Evolutionary conservation across 2,329 filamentous ascomycete species (phyloP).

Genomic region (Fusarium algeriense): DNA sequence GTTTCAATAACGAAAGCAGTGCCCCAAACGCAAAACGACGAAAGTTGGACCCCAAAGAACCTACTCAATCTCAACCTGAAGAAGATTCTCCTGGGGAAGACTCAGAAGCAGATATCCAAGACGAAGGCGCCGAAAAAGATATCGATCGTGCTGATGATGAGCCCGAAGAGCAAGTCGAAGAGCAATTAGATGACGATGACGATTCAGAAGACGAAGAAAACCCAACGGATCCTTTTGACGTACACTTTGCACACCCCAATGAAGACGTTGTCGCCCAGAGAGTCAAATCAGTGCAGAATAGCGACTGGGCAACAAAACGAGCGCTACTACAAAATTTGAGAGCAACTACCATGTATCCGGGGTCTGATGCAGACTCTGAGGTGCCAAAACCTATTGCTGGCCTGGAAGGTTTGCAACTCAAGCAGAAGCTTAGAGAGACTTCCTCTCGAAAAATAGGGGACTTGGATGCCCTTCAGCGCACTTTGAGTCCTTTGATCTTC

Average conservation of each 20-base stretch:
- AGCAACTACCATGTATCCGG: conserved; percentile 61
- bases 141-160: conserved; percentile 50
- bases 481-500: conserved; percentile 79
- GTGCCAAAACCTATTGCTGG: conserved; percentile 52
- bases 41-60: conserved; percentile 62
- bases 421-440: conserved; percentile 73
- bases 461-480: conserved; percentile 73
- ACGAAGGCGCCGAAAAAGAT: conserved; percentile 60
- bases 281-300: conserved; percentile 63
- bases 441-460: conserved; percentile 65
- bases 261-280: conserved; percentile 68
- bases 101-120: conserved; percentile 57
- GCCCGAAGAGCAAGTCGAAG: conserved; percentile 47
- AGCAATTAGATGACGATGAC: conserved; percentile 45
- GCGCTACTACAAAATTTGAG: conserved; percentile 61
- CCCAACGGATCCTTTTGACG: conserved; percentile 79
- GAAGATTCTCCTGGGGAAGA: conserved; percentile 29
- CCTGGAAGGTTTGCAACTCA: conserved; percentile 70
- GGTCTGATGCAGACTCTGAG: conserved; percentile 52
- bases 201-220: conserved; percentile 66
- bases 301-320: conserved; percentile 65
- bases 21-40: conserved; percentile 66
- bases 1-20: conserved; percentile 61
- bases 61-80: conserved; percentile 38
- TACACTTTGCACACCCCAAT: conserved; percentile 80